Conservation (phyloP, 805 yeast species). For the Scheffersomyces ergatensis region DNA sequence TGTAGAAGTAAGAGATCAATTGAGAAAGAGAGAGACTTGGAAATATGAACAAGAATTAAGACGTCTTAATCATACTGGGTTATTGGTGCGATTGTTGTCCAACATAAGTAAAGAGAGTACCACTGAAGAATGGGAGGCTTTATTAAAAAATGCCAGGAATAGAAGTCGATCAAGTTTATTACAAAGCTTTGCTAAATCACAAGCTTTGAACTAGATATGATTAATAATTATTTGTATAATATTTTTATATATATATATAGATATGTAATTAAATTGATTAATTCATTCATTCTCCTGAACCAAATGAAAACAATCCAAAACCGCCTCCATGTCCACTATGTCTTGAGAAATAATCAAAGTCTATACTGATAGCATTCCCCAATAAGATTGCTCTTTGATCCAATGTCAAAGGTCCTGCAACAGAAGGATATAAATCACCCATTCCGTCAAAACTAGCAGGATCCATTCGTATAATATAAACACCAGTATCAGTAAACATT, state of each 20-base stretch:
- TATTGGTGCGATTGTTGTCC: constrained; percentile 46
- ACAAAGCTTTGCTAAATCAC: background rate
- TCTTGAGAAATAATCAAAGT: constrained; percentile 95
- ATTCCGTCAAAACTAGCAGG: constrained; percentile 63
- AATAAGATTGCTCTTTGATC: constrained; percentile 85
- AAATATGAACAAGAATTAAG: constrained; percentile 52
- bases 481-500: constrained; percentile 91
- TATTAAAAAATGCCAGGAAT: constrained; percentile 22
- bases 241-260: background rate
- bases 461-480: constrained; percentile 83
- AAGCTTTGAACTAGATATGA: too few species aligned
- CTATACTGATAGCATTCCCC: constrained; percentile 88
- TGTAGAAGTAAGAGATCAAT: constrained; percentile 35
- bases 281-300: constrained; percentile 5
- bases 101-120: constrained; percentile 30
- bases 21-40: constrained; percentile 51
- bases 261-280: background rate
- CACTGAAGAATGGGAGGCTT: constrained; percentile 39
- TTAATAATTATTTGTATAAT: background rate
- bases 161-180: constrained; percentile 3
- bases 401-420: constrained; percentile 56
- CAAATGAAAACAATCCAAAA: constrained; percentile 38
- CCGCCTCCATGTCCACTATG: constrained; percentile 60
- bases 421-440: constrained; percentile 48
- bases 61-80: constrained; percentile 51